Conservation (phyloP, 2,329 filamentous ascomycete species). For the Penicillium aurantiogriseum region DNA sequence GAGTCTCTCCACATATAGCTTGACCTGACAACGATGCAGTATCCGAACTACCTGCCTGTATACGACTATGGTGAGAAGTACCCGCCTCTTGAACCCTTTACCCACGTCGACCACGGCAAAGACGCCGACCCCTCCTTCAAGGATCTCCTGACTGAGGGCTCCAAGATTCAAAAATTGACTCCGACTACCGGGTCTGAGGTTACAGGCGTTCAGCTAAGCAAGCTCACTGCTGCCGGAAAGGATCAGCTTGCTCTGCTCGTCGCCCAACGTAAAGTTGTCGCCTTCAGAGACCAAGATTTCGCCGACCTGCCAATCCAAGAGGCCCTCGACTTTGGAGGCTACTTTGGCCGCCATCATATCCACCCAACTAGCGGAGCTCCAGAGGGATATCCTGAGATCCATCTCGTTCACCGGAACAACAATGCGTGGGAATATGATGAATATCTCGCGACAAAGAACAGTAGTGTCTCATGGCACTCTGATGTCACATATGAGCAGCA, state of each 20-base stretch:
- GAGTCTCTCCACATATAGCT: background rate
- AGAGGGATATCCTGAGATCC: constrained; percentile 67
- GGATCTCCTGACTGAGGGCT: constrained; percentile 36
- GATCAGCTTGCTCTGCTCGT: constrained; percentile 37
- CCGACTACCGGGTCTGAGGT: constrained; percentile 37
- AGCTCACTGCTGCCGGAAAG: constrained; percentile 29
- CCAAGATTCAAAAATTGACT: constrained; percentile 30
- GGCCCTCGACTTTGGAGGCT: constrained; percentile 65
- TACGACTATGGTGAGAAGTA: constrained; percentile 33
- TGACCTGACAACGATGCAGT: constrained; percentile 12
- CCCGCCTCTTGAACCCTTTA: constrained; percentile 42
- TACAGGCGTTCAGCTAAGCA: constrained; percentile 33
- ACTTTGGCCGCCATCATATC: constrained; percentile 76
- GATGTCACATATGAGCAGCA: constrained; percentile 84
- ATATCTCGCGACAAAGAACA: constrained; percentile 67
- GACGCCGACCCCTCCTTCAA: constrained; percentile 45
- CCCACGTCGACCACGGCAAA: constrained; percentile 43
- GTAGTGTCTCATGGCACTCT: constrained; percentile 79
- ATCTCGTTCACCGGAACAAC: constrained; percentile 71
- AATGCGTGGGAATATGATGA: constrained; percentile 57
- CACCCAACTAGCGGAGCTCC: constrained; percentile 73
- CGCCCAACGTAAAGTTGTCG: constrained; percentile 36
- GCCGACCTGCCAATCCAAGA: constrained; percentile 66
- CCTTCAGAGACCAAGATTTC: constrained; percentile 60
- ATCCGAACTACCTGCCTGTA: constrained; percentile 28